These are phyloP conservation scores for Pichia exigua DNA, from an alignment of 805 yeast genomes.

Conservation along the genomic window DNA sequence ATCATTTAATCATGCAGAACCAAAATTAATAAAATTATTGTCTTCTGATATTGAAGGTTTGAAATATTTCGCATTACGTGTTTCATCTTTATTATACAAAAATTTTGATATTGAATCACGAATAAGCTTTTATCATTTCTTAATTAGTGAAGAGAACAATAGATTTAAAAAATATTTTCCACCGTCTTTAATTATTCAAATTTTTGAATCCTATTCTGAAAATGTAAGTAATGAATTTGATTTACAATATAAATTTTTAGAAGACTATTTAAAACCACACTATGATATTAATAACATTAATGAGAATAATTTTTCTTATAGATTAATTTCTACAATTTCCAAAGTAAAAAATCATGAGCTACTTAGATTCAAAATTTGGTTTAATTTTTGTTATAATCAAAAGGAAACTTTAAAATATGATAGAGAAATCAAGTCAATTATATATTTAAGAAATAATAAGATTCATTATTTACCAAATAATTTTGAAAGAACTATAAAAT, in stretches of 20 bases:
- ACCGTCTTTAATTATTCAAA: conserved; percentile 2
- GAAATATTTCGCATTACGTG: conserved; percentile 4
- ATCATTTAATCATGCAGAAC: background rate
- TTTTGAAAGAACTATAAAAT: conserved; percentile 7
- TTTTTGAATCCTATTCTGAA: background rate
- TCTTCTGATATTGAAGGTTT: conserved; percentile 1
- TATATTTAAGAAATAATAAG: conserved; percentile 6
- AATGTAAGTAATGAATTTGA: background rate
- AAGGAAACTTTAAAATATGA: conserved; percentile 5
- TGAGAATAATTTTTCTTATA: conserved; percentile 6
- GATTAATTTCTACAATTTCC: conserved; percentile 6
- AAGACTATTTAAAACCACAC: conserved; percentile 3
- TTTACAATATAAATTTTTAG: conserved; percentile 3
- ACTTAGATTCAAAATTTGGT: conserved; percentile 11
- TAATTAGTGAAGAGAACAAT: background rate
- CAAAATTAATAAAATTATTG: background rate
- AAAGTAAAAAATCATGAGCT: background rate
- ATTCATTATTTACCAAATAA: conserved; percentile 9
- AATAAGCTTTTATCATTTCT: background rate
- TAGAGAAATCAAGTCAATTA: conserved; percentile 3
- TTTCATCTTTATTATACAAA: conserved; percentile 2
- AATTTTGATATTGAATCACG: conserved; percentile 3
- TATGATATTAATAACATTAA: background rate
- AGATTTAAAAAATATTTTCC: conserved; percentile 1
- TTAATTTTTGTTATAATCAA: conserved; percentile 6